Base-by-base conservation (phyloP, 257 asterid genomes). In the Handroanthus guayacan region DNA sequence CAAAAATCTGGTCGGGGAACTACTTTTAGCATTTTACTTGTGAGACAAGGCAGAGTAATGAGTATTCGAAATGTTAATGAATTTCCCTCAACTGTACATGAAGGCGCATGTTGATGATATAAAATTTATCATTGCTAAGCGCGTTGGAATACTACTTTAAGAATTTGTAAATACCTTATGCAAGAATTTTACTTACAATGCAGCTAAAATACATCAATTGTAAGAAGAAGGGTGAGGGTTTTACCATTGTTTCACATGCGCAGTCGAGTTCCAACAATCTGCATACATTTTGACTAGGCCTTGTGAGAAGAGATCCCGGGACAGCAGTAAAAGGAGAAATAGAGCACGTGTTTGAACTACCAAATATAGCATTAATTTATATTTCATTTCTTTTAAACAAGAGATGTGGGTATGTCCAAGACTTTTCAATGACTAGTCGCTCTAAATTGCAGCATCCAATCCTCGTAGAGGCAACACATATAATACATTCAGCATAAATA, bases 231-330 rank as follows among this genome's bases (percentile, higher is more conserved):
- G 61, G 62, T 3, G 69, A 65, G 70, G 65, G 44, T 65, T 56
- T 69, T 83, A 90, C 98, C 98, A 94, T 83, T 94, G 92, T 60
- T 86, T 87, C 78, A 94, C 88, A 67, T 86, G 93, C 34, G 94
- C 94, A 47, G 94, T 94, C 71, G 88, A 83, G 75, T 61, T 85
- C 98, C 98, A 94, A 88, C 97, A 94, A 89, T 87, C 98, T 94
- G 97, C 91, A 87, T 39, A 75, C 43, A 67, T 36, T 58, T 66
- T 74, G 52, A 57, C 18, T 34, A 69, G 50, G 66, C 62, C 66
- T 34, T 69, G 68, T 71, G 62, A 72, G 75, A 80, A 82, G 58
- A 57, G 67, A 69, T 38, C n/a, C 41, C 55, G 38, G 34, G 54
- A 56, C 62, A 66, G 75, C 71, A 10, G 13, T 78, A 61, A 76